These are phyloP conservation scores for Xylaria sp. DNA, from an alignment of 2,329 filamentous ascomycete genomes.

Conservation along the genomic window DNA sequence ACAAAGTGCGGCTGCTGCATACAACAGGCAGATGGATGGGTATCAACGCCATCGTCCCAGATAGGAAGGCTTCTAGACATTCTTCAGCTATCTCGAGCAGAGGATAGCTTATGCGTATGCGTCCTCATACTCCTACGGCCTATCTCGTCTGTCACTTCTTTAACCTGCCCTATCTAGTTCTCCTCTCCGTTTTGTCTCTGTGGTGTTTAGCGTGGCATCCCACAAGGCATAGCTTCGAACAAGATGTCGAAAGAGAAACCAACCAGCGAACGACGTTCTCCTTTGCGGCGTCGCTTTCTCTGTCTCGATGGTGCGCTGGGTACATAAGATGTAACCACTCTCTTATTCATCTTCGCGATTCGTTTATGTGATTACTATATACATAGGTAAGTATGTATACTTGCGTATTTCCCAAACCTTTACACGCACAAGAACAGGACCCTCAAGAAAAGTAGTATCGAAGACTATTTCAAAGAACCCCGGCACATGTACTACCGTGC, in stretches of 20 bases:
- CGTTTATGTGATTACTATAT: background rate
- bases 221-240: background rate
- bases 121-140: background rate
- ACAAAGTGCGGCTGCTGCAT: constrained; percentile 21
- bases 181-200: too few relatives aligned
- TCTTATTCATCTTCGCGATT: background rate
- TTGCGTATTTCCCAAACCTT: background rate
- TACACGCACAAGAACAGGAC: background rate
- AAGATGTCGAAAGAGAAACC: background rate
- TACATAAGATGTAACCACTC: background rate
- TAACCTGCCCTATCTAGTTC: background rate
- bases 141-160: background rate
- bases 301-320: background rate
- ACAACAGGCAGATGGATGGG: constrained; percentile 8
- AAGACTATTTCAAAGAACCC: background rate
- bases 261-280: background rate
- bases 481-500: background rate
- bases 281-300: background rate
- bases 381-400: background rate
- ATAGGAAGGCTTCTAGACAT: constrained; percentile 35
- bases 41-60: constrained; percentile 18
- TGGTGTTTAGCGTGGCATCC: background rate
- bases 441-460: background rate
- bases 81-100: constrained; percentile 26
- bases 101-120: background rate